These are phyloP conservation scores for Phytopythium delawarense DNA, from an alignment of 352 stramenopile genomes.

Conservation along the genomic window DNA sequence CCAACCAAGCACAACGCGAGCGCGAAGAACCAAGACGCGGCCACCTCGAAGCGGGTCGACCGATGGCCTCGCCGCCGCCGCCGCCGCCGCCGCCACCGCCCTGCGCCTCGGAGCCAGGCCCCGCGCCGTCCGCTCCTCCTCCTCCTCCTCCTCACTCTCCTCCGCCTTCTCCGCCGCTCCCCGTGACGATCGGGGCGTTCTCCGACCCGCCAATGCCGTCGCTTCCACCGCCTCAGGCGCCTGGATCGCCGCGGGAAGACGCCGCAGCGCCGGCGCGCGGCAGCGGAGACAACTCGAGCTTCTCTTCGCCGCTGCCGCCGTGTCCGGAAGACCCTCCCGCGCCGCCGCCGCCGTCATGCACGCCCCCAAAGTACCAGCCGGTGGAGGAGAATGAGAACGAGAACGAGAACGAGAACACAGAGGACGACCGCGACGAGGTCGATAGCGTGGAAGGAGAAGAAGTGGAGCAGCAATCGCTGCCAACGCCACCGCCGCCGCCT, in stretches of 20 bases:
- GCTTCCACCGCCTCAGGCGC: not conserved
- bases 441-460: conserved; percentile 33
- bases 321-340: conserved; percentile 67
- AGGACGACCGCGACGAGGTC: conserved; percentile 38
- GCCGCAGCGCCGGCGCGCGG: not conserved
- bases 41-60: not conserved
- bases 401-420: conserved; percentile 33
- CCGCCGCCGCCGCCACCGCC: not conserved
- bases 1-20: not conserved
- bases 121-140: not conserved
- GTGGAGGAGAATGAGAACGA: conserved; percentile 43
- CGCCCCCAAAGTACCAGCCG: conserved; percentile 65
- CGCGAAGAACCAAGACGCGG: not conserved
- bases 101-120: not conserved
- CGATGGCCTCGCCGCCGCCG: not conserved
- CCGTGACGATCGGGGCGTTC: not conserved
- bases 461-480: conserved; percentile 8
- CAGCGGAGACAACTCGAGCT: conserved; percentile 47
- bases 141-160: not conserved
- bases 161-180: not conserved
- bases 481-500: conserved; percentile 21
- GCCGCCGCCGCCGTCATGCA: conserved; percentile 53
- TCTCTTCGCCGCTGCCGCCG: conserved; percentile 68
- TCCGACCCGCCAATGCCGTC: not conserved
- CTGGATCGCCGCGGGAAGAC: not conserved